phyloP scores from a whole-genome alignment of 2,329 filamentous ascomycete genomes.

The Gliomastix tumulicola region DNA sequence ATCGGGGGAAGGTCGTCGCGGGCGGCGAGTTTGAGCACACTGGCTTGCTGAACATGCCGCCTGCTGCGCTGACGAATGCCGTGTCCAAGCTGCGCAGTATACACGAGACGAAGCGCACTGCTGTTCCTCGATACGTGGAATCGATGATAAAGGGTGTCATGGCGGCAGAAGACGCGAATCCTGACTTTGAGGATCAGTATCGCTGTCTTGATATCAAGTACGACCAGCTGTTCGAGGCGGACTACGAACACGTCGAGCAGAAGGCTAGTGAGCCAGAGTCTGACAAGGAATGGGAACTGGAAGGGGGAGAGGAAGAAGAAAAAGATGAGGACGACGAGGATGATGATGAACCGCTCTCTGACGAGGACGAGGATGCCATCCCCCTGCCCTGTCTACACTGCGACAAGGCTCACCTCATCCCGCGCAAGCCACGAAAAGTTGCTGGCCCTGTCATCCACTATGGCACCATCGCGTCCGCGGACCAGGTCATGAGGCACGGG shows the following conservation, averaged over 20 bases:
- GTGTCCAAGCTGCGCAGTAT: neutral
- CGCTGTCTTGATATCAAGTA: too few relatives aligned
- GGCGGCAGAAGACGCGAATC: too few relatives aligned
- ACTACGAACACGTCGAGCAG: constrained; percentile 2
- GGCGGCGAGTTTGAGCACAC: constrained; percentile 2
- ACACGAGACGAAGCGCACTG: neutral
- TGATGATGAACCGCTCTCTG: neutral
- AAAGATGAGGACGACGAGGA: constrained; percentile 11
- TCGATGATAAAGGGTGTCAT: neutral
- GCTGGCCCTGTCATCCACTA: constrained; percentile 14
- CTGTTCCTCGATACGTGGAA: neutral
- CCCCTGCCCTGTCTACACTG: neutral
- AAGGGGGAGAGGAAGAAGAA: neutral
- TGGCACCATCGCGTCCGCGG: constrained; percentile 20
- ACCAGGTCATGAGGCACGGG: constrained; percentile 1
- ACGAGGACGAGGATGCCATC: neutral
- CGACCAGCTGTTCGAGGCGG: neutral
- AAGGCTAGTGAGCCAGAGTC: too few relatives aligned
- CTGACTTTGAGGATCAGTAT: too few relatives aligned
- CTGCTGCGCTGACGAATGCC: neutral
- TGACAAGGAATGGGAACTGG: too few relatives aligned
- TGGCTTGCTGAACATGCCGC: neutral
- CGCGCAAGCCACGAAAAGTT: neutral
- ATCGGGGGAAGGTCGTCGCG: constrained; percentile 1
- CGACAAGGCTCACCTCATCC: constrained; percentile 1